A percentile compares a stretch with the other conserved stretches of the same genome.
phyloP scores from a whole-genome alignment of 164 flowering plant species.

The Stephania cephalantha region DNA sequence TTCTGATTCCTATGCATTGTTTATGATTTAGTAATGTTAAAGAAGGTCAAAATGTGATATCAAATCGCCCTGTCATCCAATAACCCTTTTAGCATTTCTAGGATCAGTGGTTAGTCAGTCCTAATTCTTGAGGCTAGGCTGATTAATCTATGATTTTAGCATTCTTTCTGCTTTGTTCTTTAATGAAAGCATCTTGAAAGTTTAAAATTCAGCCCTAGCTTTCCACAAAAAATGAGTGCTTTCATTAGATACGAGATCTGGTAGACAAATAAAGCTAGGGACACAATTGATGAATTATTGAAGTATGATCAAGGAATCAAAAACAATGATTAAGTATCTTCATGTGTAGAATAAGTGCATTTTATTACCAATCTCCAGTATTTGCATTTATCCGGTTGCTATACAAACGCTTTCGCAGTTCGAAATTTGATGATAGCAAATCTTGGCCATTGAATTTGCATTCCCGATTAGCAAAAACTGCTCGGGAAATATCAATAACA shows the following conservation, averaged over 20 bases:
- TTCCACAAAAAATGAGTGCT: not conserved
- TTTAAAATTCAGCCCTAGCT: not conserved
- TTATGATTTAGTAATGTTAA: not conserved
- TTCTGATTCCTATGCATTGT: not conserved
- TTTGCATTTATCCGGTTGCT: too few species aligned
- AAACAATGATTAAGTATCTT: not conserved
- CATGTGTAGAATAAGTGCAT: not conserved
- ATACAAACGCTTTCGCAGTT: too few species aligned
- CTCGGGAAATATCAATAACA: too few species aligned
- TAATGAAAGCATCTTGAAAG: not conserved
- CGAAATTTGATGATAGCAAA: too few species aligned
- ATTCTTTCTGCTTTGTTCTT: not conserved
- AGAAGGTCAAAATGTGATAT: not conserved
- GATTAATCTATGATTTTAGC: not conserved
- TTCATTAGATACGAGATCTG: not conserved
- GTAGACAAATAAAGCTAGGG: not conserved
- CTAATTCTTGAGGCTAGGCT: not conserved
- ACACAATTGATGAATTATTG: not conserved
- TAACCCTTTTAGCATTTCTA: not conserved
- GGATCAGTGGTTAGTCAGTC: not conserved
- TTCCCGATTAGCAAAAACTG: too few species aligned
- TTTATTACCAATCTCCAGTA: too few species aligned
- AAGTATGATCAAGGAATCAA: slow-evolving; percentile 1
- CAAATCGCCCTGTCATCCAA: not conserved
- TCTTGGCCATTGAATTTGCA: too few species aligned